Evolutionary conservation across 768 basidiomycete genomes (phyloP).

Genomic region (Agaricus sinodeliciosus): DNA sequence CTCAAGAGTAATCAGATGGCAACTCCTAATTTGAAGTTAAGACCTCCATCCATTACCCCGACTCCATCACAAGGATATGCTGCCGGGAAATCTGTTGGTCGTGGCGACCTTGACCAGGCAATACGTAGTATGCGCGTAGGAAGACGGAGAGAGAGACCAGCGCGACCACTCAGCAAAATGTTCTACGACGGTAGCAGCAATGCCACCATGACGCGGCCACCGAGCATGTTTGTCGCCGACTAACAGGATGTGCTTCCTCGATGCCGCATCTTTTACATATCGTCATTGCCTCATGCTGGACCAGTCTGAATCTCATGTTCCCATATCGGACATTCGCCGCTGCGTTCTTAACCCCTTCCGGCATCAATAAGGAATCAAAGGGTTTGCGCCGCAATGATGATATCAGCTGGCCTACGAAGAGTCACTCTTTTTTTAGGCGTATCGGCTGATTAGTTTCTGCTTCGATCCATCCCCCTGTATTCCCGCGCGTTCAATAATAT

Average conservation of each 20-base stretch:
- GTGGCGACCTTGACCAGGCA: slow-evolving; percentile 79
- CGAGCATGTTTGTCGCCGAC: slow-evolving; percentile 25
- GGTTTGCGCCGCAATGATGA: no score
- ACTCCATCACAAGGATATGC: slow-evolving; percentile 30
- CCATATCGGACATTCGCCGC: no score
- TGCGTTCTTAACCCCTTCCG: no score
- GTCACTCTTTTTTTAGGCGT: no score
- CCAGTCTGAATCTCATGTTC: no score
- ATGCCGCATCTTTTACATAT: background rate
- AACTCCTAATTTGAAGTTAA: slow-evolving; percentile 18
- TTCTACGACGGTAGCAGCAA: slow-evolving; percentile 57
- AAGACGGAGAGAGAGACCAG: slow-evolving; percentile 42
- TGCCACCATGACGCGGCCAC: slow-evolving; percentile 16
- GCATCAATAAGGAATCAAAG: no score
- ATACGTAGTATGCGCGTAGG: slow-evolving; percentile 76
- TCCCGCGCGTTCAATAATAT: background rate
- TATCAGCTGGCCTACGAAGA: no score
- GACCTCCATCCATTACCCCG: slow-evolving; percentile 16
- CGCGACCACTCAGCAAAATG: slow-evolving; percentile 68
- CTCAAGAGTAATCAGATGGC: slow-evolving; percentile 28
- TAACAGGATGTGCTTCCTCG: background rate
- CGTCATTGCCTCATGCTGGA: background rate
- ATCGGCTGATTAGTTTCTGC: no score
- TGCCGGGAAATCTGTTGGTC: slow-evolving; percentile 52
- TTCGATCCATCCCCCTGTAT: no score